A percentile compares a stretch with the other conserved stretches of the same genome.
Conservation (phyloP, 306 rosid genomes). For the Rosa multiflora region DNA sequence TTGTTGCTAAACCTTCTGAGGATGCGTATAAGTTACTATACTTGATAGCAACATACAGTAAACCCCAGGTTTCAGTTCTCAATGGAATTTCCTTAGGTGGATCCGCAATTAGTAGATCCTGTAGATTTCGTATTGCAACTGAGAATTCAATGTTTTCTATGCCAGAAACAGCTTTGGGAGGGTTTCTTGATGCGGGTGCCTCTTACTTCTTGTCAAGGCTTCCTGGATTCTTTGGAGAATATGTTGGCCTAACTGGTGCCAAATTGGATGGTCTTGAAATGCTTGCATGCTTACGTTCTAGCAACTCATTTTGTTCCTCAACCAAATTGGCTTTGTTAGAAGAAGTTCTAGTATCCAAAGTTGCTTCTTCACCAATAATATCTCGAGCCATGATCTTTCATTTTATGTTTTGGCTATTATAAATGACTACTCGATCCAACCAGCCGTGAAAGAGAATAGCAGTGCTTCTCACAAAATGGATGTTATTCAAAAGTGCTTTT, state of each 20-base stretch:
- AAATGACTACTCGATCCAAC: conserved; percentile 49
- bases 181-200: conserved; percentile 41
- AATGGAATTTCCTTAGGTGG: too few relatives aligned
- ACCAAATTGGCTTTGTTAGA: conserved; percentile 46
- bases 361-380: conserved; percentile 37
- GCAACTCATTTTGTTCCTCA: conserved; percentile 73
- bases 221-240: conserved; percentile 68
- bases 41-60: too few relatives aligned
- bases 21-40: too few relatives aligned
- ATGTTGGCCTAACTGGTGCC: conserved; percentile 68
- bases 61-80: too few relatives aligned
- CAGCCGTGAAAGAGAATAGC: conserved; percentile 51
- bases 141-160: too few relatives aligned
- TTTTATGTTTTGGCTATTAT: conserved; percentile 48
- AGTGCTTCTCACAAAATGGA: conserved; percentile 51
- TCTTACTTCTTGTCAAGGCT: conserved; percentile 74
- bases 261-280: conserved; percentile 75
- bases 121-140: too few relatives aligned
- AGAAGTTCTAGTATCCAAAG: conserved; percentile 49
- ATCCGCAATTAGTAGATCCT: too few relatives aligned
- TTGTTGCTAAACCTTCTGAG: too few relatives aligned
- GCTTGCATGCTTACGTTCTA: conserved; percentile 70
- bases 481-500: conserved; percentile 72
- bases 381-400: conserved; percentile 27
- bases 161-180: too few relatives aligned